Evolutionary conservation across 139 green algal genomes (phyloP).

Genomic region (Tetraselmis striata): DNA sequence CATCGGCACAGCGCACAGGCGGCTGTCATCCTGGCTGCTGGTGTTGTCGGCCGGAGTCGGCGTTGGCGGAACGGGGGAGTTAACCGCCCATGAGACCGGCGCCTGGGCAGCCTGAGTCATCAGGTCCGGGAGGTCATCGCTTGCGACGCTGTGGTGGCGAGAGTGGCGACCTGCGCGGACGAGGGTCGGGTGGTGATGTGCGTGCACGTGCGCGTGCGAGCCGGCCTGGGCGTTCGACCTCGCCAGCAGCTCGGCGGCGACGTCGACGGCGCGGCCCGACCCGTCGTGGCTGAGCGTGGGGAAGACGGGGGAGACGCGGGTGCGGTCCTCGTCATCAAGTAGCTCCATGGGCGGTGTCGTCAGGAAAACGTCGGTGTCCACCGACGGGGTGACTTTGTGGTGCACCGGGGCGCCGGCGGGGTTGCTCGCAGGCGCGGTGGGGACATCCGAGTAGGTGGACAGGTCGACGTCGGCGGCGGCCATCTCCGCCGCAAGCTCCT

Average conservation of each 20-base stretch:
- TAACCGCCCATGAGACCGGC: background rate
- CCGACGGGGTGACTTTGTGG: background rate
- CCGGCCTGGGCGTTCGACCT: background rate
- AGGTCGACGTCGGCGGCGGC: background rate
- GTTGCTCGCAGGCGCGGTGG: background rate
- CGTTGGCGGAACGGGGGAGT: no score
- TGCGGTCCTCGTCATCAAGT: background rate
- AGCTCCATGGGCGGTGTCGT: background rate
- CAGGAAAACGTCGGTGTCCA: background rate
- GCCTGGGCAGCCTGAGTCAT: background rate
- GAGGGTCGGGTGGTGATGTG: background rate
- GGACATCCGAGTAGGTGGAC: background rate
- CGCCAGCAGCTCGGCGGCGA: background rate
- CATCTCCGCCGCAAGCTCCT: background rate
- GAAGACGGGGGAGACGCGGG: background rate
- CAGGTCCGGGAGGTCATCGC: background rate
- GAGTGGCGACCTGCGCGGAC: background rate
- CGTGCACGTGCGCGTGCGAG: background rate
- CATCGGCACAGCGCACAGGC: no score
- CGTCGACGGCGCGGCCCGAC: background rate
- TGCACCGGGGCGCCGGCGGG: no score
- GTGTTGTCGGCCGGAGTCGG: no score
- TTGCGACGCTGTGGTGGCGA: background rate
- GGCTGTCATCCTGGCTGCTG: no score
- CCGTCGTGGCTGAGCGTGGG: background rate